These are phyloP conservation scores for Helicocarpus griseus DNA, from an alignment of 2,329 filamentous ascomycete genomes.

Conservation along the genomic window DNA sequence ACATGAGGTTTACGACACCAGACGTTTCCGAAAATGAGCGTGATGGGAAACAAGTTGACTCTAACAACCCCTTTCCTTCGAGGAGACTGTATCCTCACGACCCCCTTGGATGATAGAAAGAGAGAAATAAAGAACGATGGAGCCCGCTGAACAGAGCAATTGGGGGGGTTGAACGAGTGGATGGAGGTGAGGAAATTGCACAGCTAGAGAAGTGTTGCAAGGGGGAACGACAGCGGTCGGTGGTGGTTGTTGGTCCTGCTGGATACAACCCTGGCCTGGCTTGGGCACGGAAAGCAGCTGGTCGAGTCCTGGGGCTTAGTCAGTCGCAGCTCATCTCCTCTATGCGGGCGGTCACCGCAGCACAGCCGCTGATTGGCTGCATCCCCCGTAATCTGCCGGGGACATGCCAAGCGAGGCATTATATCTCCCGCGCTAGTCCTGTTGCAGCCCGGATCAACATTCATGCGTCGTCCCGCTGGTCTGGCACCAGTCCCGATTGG, in stretches of 20 bases:
- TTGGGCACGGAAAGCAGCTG: too few relatives aligned
- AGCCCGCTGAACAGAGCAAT: conserved; percentile 1
- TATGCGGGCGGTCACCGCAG: too few relatives aligned
- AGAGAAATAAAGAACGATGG: conserved; percentile 7
- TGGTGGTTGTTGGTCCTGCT: neutral
- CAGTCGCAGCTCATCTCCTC: neutral
- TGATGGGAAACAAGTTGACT: neutral
- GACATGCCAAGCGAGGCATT: neutral
- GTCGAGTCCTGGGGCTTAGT: too few relatives aligned
- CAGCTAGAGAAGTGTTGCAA: conserved; percentile 8
- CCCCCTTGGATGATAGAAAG: neutral
- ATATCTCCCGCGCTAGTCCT: neutral
- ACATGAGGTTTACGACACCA: neutral
- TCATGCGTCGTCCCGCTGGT: neutral
- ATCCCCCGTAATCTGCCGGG: neutral
- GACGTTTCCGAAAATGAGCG: neutral
- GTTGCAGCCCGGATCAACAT: neutral
- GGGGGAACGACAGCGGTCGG: neutral
- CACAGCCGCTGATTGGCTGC: neutral
- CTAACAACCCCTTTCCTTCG: neutral
- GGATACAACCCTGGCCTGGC: neutral
- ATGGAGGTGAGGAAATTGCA: conserved; percentile 8
- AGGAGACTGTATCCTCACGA: neutral
- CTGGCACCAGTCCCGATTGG: too few relatives aligned
- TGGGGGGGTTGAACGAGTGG: conserved; percentile 6